These are phyloP conservation scores for Turritis glabra DNA, from an alignment of 345 rosid genomes.

Conservation along the genomic window DNA sequence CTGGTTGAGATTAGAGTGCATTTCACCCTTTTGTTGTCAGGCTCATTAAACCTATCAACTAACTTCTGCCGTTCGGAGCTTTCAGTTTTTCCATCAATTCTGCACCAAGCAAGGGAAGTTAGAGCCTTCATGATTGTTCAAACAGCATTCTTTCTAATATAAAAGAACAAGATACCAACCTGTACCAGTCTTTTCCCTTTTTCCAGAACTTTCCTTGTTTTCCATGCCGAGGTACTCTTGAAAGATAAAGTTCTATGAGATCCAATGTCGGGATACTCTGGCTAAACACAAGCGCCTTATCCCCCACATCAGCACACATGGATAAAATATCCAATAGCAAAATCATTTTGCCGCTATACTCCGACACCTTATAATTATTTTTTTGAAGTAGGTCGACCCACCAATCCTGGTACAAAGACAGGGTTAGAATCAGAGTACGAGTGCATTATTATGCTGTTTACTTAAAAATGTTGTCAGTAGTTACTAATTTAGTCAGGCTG, in stretches of 20 bases:
- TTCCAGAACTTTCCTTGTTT: slow-evolving; percentile 88
- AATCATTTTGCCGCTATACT: slow-evolving; percentile 97
- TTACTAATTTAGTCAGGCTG: slow-evolving; percentile 4
- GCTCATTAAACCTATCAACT: slow-evolving; percentile 94
- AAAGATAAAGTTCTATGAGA: slow-evolving; percentile 91
- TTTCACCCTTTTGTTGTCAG: slow-evolving; percentile 79
- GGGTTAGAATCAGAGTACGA: not conserved
- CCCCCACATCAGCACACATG: slow-evolving; percentile 74
- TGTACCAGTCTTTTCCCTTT: slow-evolving; percentile 97
- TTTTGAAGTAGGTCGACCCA: slow-evolving; percentile 91
- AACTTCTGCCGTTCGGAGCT: slow-evolving; percentile 94
- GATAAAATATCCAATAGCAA: slow-evolving; percentile 86
- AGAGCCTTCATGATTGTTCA: slow-evolving; percentile 22
- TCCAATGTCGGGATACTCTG: slow-evolving; percentile 98
- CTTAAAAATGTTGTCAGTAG: not conserved
- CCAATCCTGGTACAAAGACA: slow-evolving; percentile 68
- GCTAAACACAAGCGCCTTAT: slow-evolving; percentile 93
- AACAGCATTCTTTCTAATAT: not conserved
- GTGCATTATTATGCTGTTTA: not conserved
- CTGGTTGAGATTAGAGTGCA: slow-evolving; percentile 95
- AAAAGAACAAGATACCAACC: slow-evolving; percentile 54
- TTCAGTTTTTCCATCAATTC: slow-evolving; percentile 97
- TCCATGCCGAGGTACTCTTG: slow-evolving; percentile 71
- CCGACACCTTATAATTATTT: slow-evolving; percentile 65
- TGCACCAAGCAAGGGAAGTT: slow-evolving; percentile 41